Evolutionary conservation across 768 basidiomycete genomes (phyloP).

Genomic region (Suillus subalutaceus): DNA sequence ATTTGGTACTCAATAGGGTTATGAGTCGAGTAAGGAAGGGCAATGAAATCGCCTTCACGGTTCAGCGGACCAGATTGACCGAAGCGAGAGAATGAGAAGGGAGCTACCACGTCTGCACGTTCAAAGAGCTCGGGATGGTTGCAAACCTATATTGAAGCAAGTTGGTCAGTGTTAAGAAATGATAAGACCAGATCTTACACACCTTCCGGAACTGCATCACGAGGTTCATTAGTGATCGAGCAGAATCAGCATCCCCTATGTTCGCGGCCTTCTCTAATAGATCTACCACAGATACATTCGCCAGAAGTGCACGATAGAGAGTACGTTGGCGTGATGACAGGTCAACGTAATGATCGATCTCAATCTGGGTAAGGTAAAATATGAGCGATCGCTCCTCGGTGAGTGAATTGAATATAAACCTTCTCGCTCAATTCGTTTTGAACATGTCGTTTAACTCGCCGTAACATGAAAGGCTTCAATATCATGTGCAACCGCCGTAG

Average conservation of each 20-base stretch:
- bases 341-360: constrained; percentile 93
- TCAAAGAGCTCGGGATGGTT: constrained; percentile 99
- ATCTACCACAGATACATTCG: constrained; percentile 94
- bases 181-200: constrained; percentile 14
- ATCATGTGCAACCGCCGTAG: constrained; percentile 97
- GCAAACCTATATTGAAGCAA: constrained; percentile 64
- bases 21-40: constrained; percentile 81
- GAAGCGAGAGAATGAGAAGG: constrained; percentile 86
- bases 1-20: constrained; percentile 83
- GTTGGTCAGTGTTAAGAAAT: constrained; percentile 7
- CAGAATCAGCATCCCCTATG: constrained; percentile 88
- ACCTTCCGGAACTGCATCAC: constrained; percentile 99
- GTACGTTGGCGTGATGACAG: constrained; percentile 90
- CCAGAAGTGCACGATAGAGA: constrained; percentile 86
- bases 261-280: constrained; percentile 92
- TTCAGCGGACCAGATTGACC: constrained; percentile 80
- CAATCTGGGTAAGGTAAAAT: constrained; percentile 85
- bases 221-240: constrained; percentile 95
- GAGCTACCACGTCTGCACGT: constrained; percentile 92
- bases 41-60: constrained; percentile 85
- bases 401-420: constrained; percentile 44
- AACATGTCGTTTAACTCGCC: constrained; percentile 97
- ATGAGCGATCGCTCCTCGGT: constrained; percentile 84
- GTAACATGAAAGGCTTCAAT: constrained; percentile 97
- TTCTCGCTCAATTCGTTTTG: constrained; percentile 99